phyloP scores from a whole-genome alignment of 495 filamentous ascomycete species.

The Hypoxylon intermedium region DNA sequence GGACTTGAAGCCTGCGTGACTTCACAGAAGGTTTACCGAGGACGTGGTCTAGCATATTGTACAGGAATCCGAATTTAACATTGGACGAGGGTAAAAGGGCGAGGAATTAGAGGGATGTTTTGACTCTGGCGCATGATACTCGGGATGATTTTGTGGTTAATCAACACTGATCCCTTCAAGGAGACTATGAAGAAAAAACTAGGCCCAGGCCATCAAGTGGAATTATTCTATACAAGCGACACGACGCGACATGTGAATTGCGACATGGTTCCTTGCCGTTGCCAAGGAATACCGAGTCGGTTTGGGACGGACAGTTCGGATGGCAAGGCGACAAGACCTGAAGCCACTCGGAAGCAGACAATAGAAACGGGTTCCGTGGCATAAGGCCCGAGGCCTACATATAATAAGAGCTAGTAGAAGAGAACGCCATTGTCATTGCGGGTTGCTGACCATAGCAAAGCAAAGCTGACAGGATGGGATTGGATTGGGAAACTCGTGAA shows the following conservation, averaged over 20 bases:
- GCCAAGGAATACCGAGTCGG: conserved; percentile 13
- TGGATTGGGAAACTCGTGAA: conserved; percentile 32
- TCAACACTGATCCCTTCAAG: neutral
- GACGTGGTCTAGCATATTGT: conserved; percentile 76
- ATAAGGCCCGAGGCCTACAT: conserved; percentile 27
- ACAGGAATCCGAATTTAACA: conserved; percentile 32
- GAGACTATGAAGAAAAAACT: neutral
- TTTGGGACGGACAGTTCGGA: conserved; percentile 25
- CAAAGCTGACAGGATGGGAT: conserved; percentile 28
- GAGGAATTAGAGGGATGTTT: neutral
- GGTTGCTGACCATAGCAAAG: conserved; percentile 25
- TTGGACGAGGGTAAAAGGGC: neutral
- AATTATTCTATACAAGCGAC: conserved; percentile 2
- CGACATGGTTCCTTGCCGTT: conserved; percentile 10
- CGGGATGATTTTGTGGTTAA: neutral
- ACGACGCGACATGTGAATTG: conserved; percentile 25
- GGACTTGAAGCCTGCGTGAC: conserved; percentile 91
- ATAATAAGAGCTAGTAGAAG: conserved; percentile 6
- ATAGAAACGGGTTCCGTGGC: conserved; percentile 20
- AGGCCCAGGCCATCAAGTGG: conserved; percentile 1
- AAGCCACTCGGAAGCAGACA: conserved; percentile 22
- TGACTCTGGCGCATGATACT: conserved; percentile 10
- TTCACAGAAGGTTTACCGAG: conserved; percentile 87
- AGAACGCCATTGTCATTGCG: conserved; percentile 24
- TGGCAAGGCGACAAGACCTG: conserved; percentile 3